Base-by-base conservation (phyloP, 2,329 filamentous ascomycete genomes). In the Endothia cerciana region DNA sequence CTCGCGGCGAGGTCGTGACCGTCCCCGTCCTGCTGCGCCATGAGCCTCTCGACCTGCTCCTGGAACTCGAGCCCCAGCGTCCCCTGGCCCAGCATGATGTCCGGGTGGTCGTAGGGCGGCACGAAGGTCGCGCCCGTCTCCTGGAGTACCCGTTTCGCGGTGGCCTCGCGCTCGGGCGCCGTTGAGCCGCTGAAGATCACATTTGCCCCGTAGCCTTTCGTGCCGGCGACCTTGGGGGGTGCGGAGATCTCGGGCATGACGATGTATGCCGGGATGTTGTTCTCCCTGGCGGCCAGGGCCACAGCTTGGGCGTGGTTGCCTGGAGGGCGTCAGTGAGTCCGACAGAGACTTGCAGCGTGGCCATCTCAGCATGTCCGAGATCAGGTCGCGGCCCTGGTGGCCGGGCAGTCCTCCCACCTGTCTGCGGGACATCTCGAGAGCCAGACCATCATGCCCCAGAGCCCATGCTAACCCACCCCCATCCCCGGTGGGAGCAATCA, bases 231-330 rank as follows among this genome's bases (percentile, higher is more conserved):
- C 78, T 98, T 98, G 69, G 89, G 89, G n/a, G 91, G 86, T 0
- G 91, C 90, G 65, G 89, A 90, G 74, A 95, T 95, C n/a, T 79
- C 77, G 0, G 94, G 94, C 94, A 98, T 98, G 66, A 98, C 89
- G 74, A 98, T 94, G 80, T 94, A 87, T 0, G 93, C 92, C 13
- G 90, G 89, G 69, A 97, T 89, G 62, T 82, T 80, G 74, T 90
- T 87, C 45, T 89, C 89, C 22, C 83, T 83, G 2, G 94, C 93
- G 0, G 94, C 94, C 60, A 97, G 89, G 1, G 94, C 88, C 65
- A 98, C 88, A 1, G 95, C 94, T 82, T 97, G 93, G 0, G 94
- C 94, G 75, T 98, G 95, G 79, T 98, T 98, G 67, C 94, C 94
- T 94, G 69, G 45, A 40, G 1, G 22, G 45, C 49, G 49, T 41